Conservation (phyloP, 495 filamentous ascomycete species). For the Amniculicola lignicola region DNA sequence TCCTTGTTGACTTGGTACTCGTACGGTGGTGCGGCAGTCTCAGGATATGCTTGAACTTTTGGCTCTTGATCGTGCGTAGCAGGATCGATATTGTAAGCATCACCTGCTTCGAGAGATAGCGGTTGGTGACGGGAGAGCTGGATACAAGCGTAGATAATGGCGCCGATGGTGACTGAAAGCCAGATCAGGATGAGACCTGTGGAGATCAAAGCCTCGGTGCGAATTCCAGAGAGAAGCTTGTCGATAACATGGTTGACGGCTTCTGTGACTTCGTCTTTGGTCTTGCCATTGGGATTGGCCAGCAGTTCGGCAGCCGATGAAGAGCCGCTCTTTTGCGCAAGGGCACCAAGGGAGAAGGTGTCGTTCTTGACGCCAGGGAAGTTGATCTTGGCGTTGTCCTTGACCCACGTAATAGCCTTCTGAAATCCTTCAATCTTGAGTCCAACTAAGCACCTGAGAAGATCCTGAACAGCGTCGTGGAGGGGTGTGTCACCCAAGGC, state of each 20-base stretch:
- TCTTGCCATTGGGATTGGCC: slow-evolving; percentile 61
- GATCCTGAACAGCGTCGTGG: slow-evolving; percentile 64
- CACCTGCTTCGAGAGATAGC: slow-evolving; percentile 49
- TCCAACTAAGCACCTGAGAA: slow-evolving; percentile 50
- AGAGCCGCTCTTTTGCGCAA: slow-evolving; percentile 54
- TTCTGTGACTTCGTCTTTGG: slow-evolving; percentile 75
- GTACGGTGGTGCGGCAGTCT: slow-evolving; percentile 33
- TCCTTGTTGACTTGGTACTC: slow-evolving; percentile 35
- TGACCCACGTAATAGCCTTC: slow-evolving; percentile 83
- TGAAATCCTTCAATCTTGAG: slow-evolving; percentile 58
- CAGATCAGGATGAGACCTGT: slow-evolving; percentile 66
- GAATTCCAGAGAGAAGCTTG: slow-evolving; percentile 61
- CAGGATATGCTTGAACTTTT: slow-evolving; percentile 6
- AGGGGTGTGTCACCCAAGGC: slow-evolving; percentile 82
- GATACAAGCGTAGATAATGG: slow-evolving; percentile 61
- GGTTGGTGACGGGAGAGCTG: slow-evolving; percentile 47
- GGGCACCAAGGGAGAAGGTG: slow-evolving; percentile 78
- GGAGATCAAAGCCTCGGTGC: slow-evolving; percentile 74
- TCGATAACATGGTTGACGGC: slow-evolving; percentile 65
- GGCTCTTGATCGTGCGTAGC: slow-evolving; percentile 7
- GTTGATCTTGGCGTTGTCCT: slow-evolving; percentile 76
- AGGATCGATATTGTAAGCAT: slow-evolving; percentile 25
- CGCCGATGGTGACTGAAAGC: slow-evolving; percentile 71
- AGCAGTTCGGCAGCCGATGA: slow-evolving; percentile 66
- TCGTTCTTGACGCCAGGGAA: slow-evolving; percentile 76